Evolutionary conservation across 23 red algal species (phyloP), one percentile per base, ranked within the genome.

Genomic region (Agarophyton chilense): DNA sequence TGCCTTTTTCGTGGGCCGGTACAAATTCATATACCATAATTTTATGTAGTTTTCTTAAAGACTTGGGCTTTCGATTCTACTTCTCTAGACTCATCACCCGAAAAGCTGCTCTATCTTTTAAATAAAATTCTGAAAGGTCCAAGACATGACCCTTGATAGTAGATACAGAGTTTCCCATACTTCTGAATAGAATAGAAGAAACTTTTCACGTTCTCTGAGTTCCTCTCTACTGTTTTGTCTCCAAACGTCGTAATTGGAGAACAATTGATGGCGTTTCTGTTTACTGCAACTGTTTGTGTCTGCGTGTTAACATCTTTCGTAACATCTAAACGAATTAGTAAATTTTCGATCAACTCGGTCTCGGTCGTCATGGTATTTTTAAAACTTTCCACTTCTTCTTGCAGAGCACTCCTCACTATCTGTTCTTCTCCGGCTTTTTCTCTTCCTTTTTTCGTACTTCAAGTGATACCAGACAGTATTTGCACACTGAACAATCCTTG

Each of bases 41-140:
- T n/a, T n/a, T n/a, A n/a, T n/a, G n/a, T n/a, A n/a, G n/a, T 32
- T 61, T 52, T 34, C 32, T 24, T 34, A 82, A 36, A 61, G 78
- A 39, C 78, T 10, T 38, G 29, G 53, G 78, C 18, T 82, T 82
- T 19, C 38, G 38, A 79, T 55, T 55, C 16, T 82, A 18, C 12
- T 41, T 61, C n/a, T n/a, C n/a, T n/a, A n/a, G n/a, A n/a, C n/a
- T n/a, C n/a, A n/a, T n/a, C n/a, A n/a, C n/a, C n/a, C n/a, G n/a
- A n/a, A n/a, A n/a, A n/a, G n/a, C n/a, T n/a, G n/a, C n/a, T n/a
- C n/a, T n/a, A n/a, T n/a, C n/a, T n/a, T n/a, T n/a, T n/a, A n/a
- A n/a, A n/a, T n/a, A n/a, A n/a, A n/a, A n/a, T n/a, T n/a, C n/a
- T n/a, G n/a, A n/a, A n/a, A n/a, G n/a, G n/a, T n/a, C n/a, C n/a